A percentile compares a stretch with the other conserved stretches of the same genome.
These are phyloP conservation scores for Jatropha podagrica DNA, from an alignment of 441 rosid species.

Conservation along the genomic window DNA sequence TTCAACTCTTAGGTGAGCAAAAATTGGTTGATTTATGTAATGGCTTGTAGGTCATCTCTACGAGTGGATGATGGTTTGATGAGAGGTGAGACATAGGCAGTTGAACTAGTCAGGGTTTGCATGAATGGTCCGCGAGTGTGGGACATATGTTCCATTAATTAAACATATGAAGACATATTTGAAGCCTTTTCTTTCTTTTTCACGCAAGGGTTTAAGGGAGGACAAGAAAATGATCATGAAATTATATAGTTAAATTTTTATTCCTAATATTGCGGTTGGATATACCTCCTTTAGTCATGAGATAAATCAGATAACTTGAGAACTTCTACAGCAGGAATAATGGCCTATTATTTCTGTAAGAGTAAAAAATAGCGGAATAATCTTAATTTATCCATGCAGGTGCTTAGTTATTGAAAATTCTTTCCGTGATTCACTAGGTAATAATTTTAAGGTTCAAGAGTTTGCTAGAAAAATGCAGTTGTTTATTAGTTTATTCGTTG, in stretches of 20 bases:
- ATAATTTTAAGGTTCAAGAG: neutral
- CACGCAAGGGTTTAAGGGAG: neutral
- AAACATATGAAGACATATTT: neutral
- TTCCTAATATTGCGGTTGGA: neutral
- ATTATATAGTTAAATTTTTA: neutral
- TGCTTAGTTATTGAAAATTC: neutral
- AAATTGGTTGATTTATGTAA: conserved; percentile 18
- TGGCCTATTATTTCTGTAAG: neutral
- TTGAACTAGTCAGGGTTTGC: conserved; percentile 6
- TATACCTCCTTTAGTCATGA: neutral
- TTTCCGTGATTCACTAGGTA: neutral
- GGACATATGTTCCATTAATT: neutral
- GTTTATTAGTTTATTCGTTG: neutral
- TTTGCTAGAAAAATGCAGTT: neutral
- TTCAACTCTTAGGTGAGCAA: conserved; percentile 1
- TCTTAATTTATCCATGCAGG: neutral
- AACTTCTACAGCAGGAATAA: neutral
- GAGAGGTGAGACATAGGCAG: conserved; percentile 13
- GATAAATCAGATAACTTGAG: neutral
- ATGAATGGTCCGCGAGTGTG: neutral
- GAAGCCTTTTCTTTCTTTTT: neutral
- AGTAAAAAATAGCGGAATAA: neutral
- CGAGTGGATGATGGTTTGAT: conserved; percentile 10
- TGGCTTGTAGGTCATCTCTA: conserved; percentile 18
- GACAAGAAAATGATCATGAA: neutral